Percentiles rank a stretch among this genome's conserved stretches.
phyloP scores from a whole-genome alignment of 352 stramenopile species.

The Saprolegnia diclina region DNA sequence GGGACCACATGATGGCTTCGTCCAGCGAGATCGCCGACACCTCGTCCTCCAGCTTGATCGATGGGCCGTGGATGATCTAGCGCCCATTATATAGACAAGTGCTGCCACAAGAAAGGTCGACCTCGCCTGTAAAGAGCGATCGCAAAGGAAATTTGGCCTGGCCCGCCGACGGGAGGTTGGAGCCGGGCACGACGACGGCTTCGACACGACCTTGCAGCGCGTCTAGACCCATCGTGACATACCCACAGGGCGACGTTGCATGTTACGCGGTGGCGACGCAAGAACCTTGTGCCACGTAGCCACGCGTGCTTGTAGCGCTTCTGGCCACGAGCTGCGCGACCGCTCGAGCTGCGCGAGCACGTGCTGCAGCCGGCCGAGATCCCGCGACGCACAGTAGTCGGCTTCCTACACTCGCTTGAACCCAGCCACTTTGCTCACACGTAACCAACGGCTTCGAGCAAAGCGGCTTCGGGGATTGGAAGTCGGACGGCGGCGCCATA shows the following conservation, averaged over 20 bases:
- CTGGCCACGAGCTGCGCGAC: background rate
- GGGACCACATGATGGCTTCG: constrained; percentile 26
- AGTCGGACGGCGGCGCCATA: constrained; percentile 10
- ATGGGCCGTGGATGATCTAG: constrained; percentile 22
- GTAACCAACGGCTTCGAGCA: background rate
- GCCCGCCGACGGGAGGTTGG: constrained; percentile 18
- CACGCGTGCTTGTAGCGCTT: background rate
- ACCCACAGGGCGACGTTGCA: too few species aligned
- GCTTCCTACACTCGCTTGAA: constrained; percentile 7
- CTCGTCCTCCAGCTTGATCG: constrained; percentile 22
- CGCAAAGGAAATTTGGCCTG: constrained; percentile 4
- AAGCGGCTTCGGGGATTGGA: background rate
- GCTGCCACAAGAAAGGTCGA: background rate
- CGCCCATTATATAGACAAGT: background rate
- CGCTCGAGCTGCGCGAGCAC: constrained; percentile 10
- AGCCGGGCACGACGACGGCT: constrained; percentile 13
- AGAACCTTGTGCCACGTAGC: background rate
- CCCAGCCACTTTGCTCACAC: too few species aligned
- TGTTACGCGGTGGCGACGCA: background rate
- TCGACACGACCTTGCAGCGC: background rate
- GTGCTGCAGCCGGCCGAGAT: background rate
- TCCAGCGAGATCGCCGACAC: constrained; percentile 24
- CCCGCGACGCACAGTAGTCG: background rate
- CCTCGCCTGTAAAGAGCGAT: constrained; percentile 20
- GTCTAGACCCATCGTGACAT: background rate